phyloP scores from a whole-genome alignment of 345 rosid species.

The Salix caprea region DNA sequence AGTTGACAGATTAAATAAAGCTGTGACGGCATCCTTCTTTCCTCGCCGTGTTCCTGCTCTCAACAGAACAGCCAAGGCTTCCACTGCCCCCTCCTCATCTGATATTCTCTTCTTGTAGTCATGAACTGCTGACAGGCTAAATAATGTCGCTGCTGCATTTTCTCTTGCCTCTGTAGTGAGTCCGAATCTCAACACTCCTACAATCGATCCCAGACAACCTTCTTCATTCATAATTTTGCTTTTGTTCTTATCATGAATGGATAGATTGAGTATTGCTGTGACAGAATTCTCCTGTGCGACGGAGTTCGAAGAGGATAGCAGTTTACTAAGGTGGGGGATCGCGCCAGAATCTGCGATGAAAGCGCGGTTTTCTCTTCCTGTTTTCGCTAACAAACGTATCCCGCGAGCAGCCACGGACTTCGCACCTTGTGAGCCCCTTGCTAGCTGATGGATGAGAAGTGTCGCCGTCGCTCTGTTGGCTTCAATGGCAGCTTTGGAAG shows the following conservation, averaged over 20 bases:
- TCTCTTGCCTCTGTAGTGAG: conserved; percentile 78
- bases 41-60: conserved; percentile 74
- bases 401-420: conserved; percentile 74
- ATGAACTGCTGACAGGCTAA: conserved; percentile 85
- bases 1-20: conserved; percentile 77
- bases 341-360: conserved; percentile 90
- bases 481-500: conserved; percentile 66
- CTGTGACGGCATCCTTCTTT: conserved; percentile 92
- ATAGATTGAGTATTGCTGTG: conserved; percentile 2
- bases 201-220: conserved; percentile 68
- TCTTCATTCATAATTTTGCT: conserved; percentile 73
- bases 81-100: conserved; percentile 56
- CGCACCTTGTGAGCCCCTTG: conserved; percentile 55
- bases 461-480: conserved; percentile 74
- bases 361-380: conserved; percentile 82
- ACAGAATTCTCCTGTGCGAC: no score
- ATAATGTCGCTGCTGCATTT: conserved; percentile 91
- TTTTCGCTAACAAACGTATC: conserved; percentile 78
- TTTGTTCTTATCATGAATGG: conserved; percentile 84
- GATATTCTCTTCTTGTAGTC: conserved; percentile 89
- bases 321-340: no score
- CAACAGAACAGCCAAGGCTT: conserved; percentile 68
- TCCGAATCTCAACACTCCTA: conserved; percentile 64
- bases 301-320: no score
- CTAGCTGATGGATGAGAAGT: conserved; percentile 65